phyloP scores from a whole-genome alignment of 331 rosid genomes.

The Spiraea crenata region DNA sequence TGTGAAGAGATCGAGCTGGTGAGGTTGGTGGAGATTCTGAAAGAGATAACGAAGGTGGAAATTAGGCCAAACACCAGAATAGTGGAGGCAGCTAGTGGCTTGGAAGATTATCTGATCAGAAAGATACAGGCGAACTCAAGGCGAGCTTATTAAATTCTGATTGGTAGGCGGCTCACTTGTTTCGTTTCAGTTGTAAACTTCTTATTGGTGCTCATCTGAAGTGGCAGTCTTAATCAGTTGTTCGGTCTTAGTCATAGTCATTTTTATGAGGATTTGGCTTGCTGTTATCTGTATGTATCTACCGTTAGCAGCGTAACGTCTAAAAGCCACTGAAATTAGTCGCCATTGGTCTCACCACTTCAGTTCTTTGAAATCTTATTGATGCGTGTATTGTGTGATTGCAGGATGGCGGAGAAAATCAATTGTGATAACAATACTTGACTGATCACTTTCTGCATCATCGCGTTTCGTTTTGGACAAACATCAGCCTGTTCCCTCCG shows the following conservation, averaged over 20 bases:
- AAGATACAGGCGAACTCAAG: slow-evolving; percentile 41
- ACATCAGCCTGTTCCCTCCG: neutral
- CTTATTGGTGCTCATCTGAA: too few species aligned
- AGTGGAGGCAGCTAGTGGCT: slow-evolving; percentile 58
- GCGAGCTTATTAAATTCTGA: slow-evolving; percentile 12
- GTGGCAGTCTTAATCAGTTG: too few species aligned
- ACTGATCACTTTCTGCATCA: too few species aligned
- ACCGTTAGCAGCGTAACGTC: too few species aligned
- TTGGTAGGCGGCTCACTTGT: neutral
- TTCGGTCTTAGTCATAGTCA: neutral
- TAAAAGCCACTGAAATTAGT: too few species aligned
- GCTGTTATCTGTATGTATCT: too few species aligned
- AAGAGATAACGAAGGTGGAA: slow-evolving; percentile 50
- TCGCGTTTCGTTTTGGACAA: neutral
- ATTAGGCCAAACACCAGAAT: slow-evolving; percentile 49
- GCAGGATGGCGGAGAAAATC: neutral
- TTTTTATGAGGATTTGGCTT: too few species aligned
- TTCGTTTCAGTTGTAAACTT: too few species aligned
- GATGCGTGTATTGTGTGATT: neutral
- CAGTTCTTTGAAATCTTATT: neutral
- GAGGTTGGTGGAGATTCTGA: slow-evolving; percentile 34
- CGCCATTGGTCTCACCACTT: neutral
- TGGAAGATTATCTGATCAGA: slow-evolving; percentile 61
- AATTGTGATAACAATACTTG: neutral
- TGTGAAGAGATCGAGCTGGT: slow-evolving; percentile 54